Base-by-base conservation (phyloP, 1,139 yeast genomes). In the Taiozyma onychis region DNA sequence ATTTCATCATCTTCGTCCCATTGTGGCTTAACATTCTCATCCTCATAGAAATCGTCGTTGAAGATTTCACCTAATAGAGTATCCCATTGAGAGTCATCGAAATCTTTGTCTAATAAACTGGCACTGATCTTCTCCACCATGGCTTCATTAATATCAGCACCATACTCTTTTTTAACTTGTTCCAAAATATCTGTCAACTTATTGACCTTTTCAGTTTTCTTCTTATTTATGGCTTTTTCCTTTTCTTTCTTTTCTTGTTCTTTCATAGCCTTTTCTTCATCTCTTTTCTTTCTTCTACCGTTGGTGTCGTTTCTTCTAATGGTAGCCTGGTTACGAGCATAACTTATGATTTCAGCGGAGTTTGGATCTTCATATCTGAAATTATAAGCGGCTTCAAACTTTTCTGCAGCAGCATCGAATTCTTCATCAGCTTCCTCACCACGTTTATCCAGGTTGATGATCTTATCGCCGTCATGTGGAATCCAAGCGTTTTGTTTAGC, bases 271-370 rank as follows among this genome's bases (percentile, higher is more conserved):
- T 73, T 78, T 66, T 83, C 81, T 64, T 75, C 78, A 48, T 89
- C 93, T 72, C 99, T 82, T 68, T 84, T 85, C 66, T 85, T 80
- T 71, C 89, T 89, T 62, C 99, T 80, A 22, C 87, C 69, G 57
- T 83, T 82, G 52, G 85, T 78, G 47, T 82, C 83, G 24, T 85
- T 81, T 65, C 99, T 79, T 71, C 99, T 83, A 62, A 90, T 75
- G 0, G 98, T 89, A 28, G 95, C 96, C 66, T 90, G 97, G 56
- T 78, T 87, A 77, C 99, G 89, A 5, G 99, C 98, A 72, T 93
- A 95, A n/a, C 96, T 85, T 34, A 90, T 85, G 66, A 95, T 88
- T 63, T 93, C 97, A 0, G 93, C 88, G 10, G 97, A 79, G 57
- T 82, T 83, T 14, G 96, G 89, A 61, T 93, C 98, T 68, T 95